These are phyloP conservation scores for Stephania yunnanensis DNA, from an alignment of 164 flowering plant species.

Conservation along the genomic window DNA sequence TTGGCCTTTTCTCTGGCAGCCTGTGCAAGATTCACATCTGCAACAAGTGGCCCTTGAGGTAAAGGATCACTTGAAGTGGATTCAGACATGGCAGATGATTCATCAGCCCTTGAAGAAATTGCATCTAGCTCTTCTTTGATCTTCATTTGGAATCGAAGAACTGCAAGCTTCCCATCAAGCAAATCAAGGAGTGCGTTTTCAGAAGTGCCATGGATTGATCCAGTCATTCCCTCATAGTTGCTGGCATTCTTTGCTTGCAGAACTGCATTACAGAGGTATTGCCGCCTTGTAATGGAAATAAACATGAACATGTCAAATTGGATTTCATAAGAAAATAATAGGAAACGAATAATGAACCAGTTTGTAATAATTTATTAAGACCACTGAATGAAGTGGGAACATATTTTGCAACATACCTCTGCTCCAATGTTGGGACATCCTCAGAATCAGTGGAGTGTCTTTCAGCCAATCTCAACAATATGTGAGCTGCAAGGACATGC, in stretches of 20 bases:
- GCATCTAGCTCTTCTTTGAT: conserved; percentile 79
- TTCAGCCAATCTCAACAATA: conserved; percentile 81
- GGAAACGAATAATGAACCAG: neutral
- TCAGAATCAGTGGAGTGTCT: conserved; percentile 57
- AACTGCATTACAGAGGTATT: conserved; percentile 92
- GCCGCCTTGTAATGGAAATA: conserved; percentile 53
- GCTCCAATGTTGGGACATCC: conserved; percentile 62
- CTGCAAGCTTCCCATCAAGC: conserved; percentile 95
- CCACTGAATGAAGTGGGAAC: neutral
- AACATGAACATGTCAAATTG: conserved; percentile 1
- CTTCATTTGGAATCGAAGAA: conserved; percentile 83
- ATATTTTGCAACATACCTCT: conserved; percentile 39
- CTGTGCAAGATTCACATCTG: conserved; percentile 37
- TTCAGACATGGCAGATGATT: conserved; percentile 33
- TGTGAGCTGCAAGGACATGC: conserved; percentile 88
- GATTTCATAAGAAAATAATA: neutral
- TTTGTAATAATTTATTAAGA: conserved; percentile 1
- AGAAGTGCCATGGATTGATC: conserved; percentile 43
- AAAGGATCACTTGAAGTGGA: conserved; percentile 35
- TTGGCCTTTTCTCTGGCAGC: conserved; percentile 59
- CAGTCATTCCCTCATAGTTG: conserved; percentile 39
- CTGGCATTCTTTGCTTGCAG: conserved; percentile 90
- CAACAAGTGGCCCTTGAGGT: conserved; percentile 27
- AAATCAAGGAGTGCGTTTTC: conserved; percentile 82
- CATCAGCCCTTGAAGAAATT: conserved; percentile 50